Conservation (phyloP, 352 stramenopile genomes). For the Globisporangium spinosum region DNA sequence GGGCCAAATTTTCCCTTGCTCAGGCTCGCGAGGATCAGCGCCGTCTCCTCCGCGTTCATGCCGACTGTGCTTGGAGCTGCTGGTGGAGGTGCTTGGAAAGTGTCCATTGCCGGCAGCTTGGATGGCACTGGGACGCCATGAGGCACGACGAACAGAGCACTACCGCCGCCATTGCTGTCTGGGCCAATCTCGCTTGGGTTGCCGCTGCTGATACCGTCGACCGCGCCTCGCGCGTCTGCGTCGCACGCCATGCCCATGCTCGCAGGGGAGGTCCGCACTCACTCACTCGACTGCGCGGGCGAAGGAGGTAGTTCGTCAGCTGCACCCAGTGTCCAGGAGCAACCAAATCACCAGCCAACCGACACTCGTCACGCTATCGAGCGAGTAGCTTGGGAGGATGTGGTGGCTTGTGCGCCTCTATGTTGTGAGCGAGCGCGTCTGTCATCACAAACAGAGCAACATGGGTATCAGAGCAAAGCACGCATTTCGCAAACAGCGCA, state of each 20-base stretch:
- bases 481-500: background rate
- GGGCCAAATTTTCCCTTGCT: slow-evolving; percentile 53
- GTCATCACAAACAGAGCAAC: background rate
- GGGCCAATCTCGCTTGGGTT: slow-evolving; percentile 13
- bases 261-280: background rate
- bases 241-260: slow-evolving; percentile 72
- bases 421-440: slow-evolving; percentile 2
- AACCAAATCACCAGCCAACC: background rate
- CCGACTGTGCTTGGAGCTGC: slow-evolving; percentile 12
- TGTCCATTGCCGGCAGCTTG: background rate
- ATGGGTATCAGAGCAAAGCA: background rate
- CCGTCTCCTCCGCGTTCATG: slow-evolving; percentile 81
- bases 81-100: background rate
- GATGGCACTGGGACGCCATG: background rate
- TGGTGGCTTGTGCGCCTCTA: background rate
- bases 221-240: slow-evolving; percentile 35
- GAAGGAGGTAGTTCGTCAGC: background rate
- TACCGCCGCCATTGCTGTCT: background rate
- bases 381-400: background rate
- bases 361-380: slow-evolving; percentile 8
- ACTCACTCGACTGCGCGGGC: slow-evolving; percentile 9
- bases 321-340: background rate
- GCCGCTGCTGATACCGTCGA: background rate
- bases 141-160: background rate
- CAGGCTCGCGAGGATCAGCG: slow-evolving; percentile 83